These are phyloP conservation scores for Botrytis elliptica DNA, from an alignment of 2,329 filamentous ascomycete genomes.

Conservation along the genomic window DNA sequence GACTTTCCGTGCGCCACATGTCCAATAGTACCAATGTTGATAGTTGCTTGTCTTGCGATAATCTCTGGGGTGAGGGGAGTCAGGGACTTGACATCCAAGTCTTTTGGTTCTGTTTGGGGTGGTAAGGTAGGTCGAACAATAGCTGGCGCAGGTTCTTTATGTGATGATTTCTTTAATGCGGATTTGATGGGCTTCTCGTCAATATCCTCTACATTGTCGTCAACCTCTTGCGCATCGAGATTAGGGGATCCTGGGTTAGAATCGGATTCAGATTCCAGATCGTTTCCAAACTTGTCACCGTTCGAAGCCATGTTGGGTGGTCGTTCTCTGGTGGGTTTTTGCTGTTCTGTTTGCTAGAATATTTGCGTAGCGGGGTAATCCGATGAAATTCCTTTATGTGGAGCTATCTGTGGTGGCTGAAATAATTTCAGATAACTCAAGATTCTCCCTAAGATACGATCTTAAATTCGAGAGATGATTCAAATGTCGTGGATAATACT, in stretches of 20 bases:
- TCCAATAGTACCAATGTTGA: conserved; percentile 98
- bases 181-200: conserved; percentile 73
- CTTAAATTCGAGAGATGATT: conserved; percentile 5
- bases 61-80: conserved; percentile 92
- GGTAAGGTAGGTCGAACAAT: conserved; percentile 67
- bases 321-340: conserved; percentile 24
- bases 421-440: conserved; percentile 3
- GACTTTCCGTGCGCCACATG: conserved; percentile 99
- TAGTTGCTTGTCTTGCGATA: conserved; percentile 95
- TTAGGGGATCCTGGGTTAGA: conserved; percentile 57
- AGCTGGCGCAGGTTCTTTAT: conserved; percentile 53
- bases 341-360: conserved; percentile 14
- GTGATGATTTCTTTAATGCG: conserved; percentile 75
- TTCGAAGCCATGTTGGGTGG: conserved; percentile 39
- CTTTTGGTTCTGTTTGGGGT: conserved; percentile 88
- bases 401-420: background rate
- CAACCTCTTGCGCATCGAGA: conserved; percentile 50
- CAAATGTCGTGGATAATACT: conserved; percentile 9
- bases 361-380: conserved; percentile 26
- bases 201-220: conserved; percentile 56
- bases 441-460: background rate
- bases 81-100: conserved; percentile 77
- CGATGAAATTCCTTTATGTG: background rate
- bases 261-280: conserved; percentile 68
- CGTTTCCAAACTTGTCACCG: conserved; percentile 67